Percentiles rank a stretch among this genome's conserved stretches.
phyloP scores from a whole-genome alignment of 1,139 yeast genomes.

The Hansenula sp. region DNA sequence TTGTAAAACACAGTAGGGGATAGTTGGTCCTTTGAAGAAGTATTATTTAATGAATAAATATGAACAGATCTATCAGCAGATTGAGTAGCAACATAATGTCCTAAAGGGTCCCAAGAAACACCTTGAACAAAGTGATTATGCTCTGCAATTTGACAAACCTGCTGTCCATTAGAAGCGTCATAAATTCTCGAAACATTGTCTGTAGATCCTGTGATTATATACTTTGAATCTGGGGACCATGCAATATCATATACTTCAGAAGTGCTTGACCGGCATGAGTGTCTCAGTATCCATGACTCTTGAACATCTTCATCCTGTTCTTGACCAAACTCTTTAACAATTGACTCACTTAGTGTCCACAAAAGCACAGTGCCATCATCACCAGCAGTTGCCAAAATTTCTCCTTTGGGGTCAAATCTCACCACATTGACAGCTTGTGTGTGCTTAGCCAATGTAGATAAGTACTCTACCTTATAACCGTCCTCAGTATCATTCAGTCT shows the following conservation, averaged over 20 bases:
- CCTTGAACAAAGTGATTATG: slow-evolving; percentile 94
- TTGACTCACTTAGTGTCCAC: slow-evolving; percentile 63
- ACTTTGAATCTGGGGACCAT: slow-evolving; percentile 84
- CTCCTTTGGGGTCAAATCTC: slow-evolving; percentile 68
- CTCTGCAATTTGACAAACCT: slow-evolving; percentile 61
- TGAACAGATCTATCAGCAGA: slow-evolving; percentile 85
- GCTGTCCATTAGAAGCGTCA: slow-evolving; percentile 51
- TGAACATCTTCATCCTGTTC: slow-evolving; percentile 51
- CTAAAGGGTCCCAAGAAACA: slow-evolving; percentile 88
- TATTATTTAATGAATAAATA: slow-evolving; percentile 42
- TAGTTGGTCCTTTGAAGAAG: slow-evolving; percentile 22
- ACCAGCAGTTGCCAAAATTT: slow-evolving; percentile 80
- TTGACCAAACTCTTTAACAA: slow-evolving; percentile 53
- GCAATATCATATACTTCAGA: slow-evolving; percentile 86
- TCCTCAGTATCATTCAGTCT: slow-evolving; percentile 28
- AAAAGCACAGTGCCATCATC: slow-evolving; percentile 88
- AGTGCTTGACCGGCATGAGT: slow-evolving; percentile 53
- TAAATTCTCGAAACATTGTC: slow-evolving; percentile 78
- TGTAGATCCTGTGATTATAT: slow-evolving; percentile 86
- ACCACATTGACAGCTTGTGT: slow-evolving; percentile 94
- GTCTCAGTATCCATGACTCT: slow-evolving; percentile 69
- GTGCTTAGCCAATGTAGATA: slow-evolving; percentile 80
- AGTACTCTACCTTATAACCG: slow-evolving; percentile 42
- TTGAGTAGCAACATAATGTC: slow-evolving; percentile 77
- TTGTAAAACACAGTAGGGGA: slow-evolving; percentile 40